Evolutionary conservation across 176 grass and related monocot genomes (phyloP).

Genomic region (Cenchrus purpureus): DNA sequence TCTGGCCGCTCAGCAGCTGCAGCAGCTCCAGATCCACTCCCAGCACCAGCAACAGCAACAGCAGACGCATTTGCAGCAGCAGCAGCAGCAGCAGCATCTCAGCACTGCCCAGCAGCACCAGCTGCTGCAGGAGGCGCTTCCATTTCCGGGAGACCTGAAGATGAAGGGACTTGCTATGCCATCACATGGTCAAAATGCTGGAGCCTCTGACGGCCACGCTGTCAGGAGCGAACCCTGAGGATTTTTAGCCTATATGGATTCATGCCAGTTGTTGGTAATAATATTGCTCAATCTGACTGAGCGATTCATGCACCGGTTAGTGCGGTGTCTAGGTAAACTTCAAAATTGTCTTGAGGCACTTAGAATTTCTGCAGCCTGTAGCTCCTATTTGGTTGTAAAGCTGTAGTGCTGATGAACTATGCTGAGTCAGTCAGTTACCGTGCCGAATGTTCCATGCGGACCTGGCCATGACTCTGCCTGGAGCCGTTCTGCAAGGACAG

Average conservation of each 20-base stretch:
- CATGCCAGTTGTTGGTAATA: constrained; percentile 44
- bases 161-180: constrained; percentile 54
- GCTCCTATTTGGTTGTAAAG: constrained; percentile 50
- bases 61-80: constrained; percentile 49
- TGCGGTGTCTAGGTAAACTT: constrained; percentile 44
- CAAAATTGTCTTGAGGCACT: constrained; percentile 1
- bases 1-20: constrained; percentile 77
- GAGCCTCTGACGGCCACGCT: constrained; percentile 30
- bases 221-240: constrained; percentile 46
- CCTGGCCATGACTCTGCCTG: not conserved
- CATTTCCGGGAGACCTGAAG: constrained; percentile 57
- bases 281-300: constrained; percentile 36
- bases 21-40: constrained; percentile 80
- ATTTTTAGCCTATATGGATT: not conserved
- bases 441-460: constrained; percentile 27
- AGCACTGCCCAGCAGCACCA: constrained; percentile 45
- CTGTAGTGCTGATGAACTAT: constrained; percentile 40
- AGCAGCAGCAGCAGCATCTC: constrained; percentile 37
- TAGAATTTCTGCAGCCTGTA: constrained; percentile 50
- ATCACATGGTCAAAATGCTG: constrained; percentile 40
- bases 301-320: constrained; percentile 32
- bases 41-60: constrained; percentile 60
- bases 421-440: not conserved
- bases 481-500: constrained; percentile 3
- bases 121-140: constrained; percentile 50